Base-by-base conservation (phyloP, 1,284 basidiomycete genomes). In the Malassezia furfur region DNA sequence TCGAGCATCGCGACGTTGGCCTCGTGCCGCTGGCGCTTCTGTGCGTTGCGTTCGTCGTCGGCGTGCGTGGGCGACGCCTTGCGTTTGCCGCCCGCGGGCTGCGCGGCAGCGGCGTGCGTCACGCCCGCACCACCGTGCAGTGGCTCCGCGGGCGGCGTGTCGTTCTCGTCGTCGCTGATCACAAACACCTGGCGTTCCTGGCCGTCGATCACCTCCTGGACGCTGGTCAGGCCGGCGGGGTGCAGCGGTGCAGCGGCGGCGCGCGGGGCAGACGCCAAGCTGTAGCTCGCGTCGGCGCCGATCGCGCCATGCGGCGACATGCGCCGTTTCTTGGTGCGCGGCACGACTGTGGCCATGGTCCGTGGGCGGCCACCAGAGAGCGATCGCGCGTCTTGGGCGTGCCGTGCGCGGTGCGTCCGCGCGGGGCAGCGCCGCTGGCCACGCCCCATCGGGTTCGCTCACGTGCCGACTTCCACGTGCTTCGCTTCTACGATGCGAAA, bases 241-340 rank as follows among this genome's bases (percentile, higher is more conserved):
- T 3, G 25, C 25, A 28, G 25, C 25, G 25, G 25, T 7, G 25
- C 25, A 4, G 25, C 25, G 25, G 25, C 4, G 25, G 25, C 4
- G 25, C 25, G 25, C 25, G 25, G 7, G 25, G 4, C 25, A 7
- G 7, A 4, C 25, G 25, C 25, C 25, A 28, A 28, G 25, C 25
- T 7, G 25, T 28, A 28, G 25, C 25, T 28, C 25, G 25, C 4
- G 25, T 28, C 25, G 25, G 25, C 25, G 25, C 25, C 25, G 7
- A 28, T 28, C 30, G 40, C 8, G 6, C 30, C 30, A 8, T 22
- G 17, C 5, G 54, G 50, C 25, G 50, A 44, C 6, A 57, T 11
- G 14, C 55, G 41, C 45, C 55, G 55, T 32, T 57, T 57, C 41
- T 57, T 57, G 32, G 51, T 19, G 35, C 50, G 55, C 11, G 55